A percentile compares a stretch with the other conserved stretches of the same genome.
These are phyloP conservation scores for Aureobasidium leucospermi DNA, from an alignment of 2,329 filamentous ascomycete species.

Conservation along the genomic window DNA sequence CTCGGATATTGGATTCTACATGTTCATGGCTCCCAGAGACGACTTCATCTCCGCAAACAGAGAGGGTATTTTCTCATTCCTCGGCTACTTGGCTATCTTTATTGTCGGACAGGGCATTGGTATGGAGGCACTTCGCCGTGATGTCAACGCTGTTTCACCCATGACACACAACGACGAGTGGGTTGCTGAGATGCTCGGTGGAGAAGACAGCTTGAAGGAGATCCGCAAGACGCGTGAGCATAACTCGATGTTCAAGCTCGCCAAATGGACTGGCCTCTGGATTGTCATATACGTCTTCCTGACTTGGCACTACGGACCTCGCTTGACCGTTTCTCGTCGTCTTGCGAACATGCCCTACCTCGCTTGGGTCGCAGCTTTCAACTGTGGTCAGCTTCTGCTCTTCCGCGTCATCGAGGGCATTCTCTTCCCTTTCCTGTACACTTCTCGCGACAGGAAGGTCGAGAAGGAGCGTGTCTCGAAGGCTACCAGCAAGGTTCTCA, in stretches of 20 bases:
- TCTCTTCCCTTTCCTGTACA: slow-evolving; percentile 68
- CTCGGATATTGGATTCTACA: slow-evolving; percentile 71
- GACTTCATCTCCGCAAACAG: slow-evolving; percentile 82
- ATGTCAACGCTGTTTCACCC: slow-evolving; percentile 21
- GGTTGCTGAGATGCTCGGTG: slow-evolving; percentile 28
- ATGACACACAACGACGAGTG: slow-evolving; percentile 30
- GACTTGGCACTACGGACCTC: slow-evolving; percentile 63
- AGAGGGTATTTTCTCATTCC: slow-evolving; percentile 91
- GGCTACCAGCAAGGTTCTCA: slow-evolving; percentile 74
- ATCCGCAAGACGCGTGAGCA: slow-evolving; percentile 13
- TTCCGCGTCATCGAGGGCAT: slow-evolving; percentile 72
- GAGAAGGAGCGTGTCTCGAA: slow-evolving; percentile 58
- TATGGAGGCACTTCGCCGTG: slow-evolving; percentile 64
- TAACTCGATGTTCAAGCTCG: slow-evolving; percentile 43
- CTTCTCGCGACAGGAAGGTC: slow-evolving; percentile 42
- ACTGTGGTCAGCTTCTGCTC: slow-evolving; percentile 69
- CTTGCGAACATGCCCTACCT: slow-evolving; percentile 91
- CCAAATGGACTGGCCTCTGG: slow-evolving; percentile 62
- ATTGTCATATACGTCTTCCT: slow-evolving; percentile 59
- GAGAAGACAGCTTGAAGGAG: slow-evolving; percentile 13
- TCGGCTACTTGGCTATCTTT: slow-evolving; percentile 92
- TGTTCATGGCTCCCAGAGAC: slow-evolving; percentile 72
- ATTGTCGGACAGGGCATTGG: slow-evolving; percentile 80
- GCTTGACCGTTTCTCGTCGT: slow-evolving; percentile 73
- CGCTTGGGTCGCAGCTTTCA: slow-evolving; percentile 88